A percentile compares a stretch with the other conserved stretches of the same genome.
phyloP scores from a whole-genome alignment of 2,329 filamentous ascomycete species.

The Fusarium chuoi region DNA sequence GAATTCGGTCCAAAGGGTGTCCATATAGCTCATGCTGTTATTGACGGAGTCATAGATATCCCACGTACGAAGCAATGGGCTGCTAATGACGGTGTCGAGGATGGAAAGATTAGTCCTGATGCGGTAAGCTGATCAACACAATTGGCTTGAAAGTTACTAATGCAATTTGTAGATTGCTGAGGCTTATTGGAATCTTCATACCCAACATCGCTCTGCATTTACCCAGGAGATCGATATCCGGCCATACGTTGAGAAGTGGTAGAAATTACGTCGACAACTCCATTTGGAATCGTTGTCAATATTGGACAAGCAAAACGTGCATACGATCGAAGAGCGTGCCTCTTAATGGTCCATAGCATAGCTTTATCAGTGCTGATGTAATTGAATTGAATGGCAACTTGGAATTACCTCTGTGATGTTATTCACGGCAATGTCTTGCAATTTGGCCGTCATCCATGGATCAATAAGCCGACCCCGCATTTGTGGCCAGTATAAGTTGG shows the following conservation, averaged over 20 bases:
- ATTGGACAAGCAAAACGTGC: background rate
- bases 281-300: background rate
- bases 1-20: slow-evolving; percentile 88
- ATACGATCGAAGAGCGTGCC: too few species aligned
- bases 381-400: background rate
- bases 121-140: slow-evolving; percentile 64
- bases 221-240: slow-evolving; percentile 85
- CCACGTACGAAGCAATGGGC: slow-evolving; percentile 69
- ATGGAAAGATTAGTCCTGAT: slow-evolving; percentile 77
- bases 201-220: slow-evolving; percentile 81
- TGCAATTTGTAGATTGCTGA: slow-evolving; percentile 76
- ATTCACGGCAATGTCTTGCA: background rate
- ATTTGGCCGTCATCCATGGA: background rate
- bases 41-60: slow-evolving; percentile 88
- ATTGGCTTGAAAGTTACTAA: background rate
- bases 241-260: slow-evolving; percentile 88
- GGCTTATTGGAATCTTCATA: slow-evolving; percentile 85
- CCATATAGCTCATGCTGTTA: slow-evolving; percentile 83
- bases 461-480: slow-evolving; percentile 1
- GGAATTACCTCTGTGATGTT: background rate
- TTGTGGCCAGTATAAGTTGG: background rate
- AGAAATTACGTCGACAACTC: slow-evolving; percentile 34
- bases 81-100: slow-evolving; percentile 58
- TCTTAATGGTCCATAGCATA: background rate
- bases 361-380: background rate